A percentile compares a stretch with the other conserved stretches of the same genome.
Conservation (phyloP, 1,284 basidiomycete species). For the Tilletia walkeri region DNA sequence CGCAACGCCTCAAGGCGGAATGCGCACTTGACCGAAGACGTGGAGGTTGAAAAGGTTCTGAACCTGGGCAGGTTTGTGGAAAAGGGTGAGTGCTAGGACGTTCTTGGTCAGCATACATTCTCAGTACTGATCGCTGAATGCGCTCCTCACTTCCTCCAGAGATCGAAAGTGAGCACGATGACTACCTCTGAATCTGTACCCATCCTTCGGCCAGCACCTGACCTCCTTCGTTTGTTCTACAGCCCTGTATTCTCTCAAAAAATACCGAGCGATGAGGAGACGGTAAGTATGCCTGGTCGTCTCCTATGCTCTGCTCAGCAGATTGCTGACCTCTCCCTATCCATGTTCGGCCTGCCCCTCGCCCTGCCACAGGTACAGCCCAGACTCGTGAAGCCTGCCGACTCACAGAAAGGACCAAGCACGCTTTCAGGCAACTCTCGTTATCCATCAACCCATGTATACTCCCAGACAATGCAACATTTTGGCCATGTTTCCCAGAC, state of each 20-base stretch:
- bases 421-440: too few species aligned
- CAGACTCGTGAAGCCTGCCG: neutral
- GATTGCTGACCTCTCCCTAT: too few species aligned
- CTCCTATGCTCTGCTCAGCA: too few species aligned
- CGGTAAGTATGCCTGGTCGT: constrained; percentile 28
- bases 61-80: constrained; percentile 48
- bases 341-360: neutral
- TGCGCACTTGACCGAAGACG: constrained; percentile 47
- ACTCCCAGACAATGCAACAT: too few species aligned
- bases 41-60: constrained; percentile 45
- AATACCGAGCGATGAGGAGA: constrained; percentile 48
- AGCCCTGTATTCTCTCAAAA: constrained; percentile 50
- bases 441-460: too few species aligned
- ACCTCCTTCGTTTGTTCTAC: neutral
- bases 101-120: neutral
- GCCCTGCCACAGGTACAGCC: neutral
- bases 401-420: too few species aligned
- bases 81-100: constrained; percentile 36
- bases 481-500: too few species aligned
- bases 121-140: neutral
- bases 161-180: constrained; percentile 13
- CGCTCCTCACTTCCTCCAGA: neutral
- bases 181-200: neutral
- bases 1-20: constrained; percentile 42
- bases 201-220: neutral